These are phyloP conservation scores for Kluyveromyces lactis DNA, from an alignment of 805 yeast genomes.

Conservation along the genomic window DNA sequence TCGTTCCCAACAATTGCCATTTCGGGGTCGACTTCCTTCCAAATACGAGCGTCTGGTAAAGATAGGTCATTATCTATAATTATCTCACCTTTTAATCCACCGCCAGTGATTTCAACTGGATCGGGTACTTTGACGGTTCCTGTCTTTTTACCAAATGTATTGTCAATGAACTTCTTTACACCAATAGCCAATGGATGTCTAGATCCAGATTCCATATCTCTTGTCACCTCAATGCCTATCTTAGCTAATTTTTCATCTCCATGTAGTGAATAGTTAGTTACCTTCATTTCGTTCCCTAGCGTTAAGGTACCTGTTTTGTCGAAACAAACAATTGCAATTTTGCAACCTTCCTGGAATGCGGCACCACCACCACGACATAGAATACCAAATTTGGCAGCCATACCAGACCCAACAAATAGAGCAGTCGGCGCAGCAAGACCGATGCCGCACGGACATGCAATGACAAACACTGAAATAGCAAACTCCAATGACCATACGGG, in stretches of 20 bases:
- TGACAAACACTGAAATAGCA: conserved; percentile 70
- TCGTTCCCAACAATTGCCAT: conserved; percentile 54
- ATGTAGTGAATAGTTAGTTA: conserved; percentile 41
- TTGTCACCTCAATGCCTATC: conserved; percentile 36
- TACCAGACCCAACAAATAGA: conserved; percentile 66
- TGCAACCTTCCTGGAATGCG: conserved; percentile 71
- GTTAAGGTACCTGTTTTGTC: conserved; percentile 79
- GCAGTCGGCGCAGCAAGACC: conserved; percentile 85
- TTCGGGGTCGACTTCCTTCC: conserved; percentile 30
- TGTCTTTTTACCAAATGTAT: conserved; percentile 12
- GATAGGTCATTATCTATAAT: conserved; percentile 16
- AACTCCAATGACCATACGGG: conserved; percentile 69
- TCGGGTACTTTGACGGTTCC: conserved; percentile 35
- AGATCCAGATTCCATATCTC: conserved; percentile 55
- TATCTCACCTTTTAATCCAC: conserved; percentile 45
- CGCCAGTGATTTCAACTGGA: conserved; percentile 50
- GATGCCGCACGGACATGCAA: conserved; percentile 82
- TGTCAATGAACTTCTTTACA: conserved; percentile 35
- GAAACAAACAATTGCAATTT: conserved; percentile 55
- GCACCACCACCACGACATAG: conserved; percentile 76
- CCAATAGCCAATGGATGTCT: conserved; percentile 64
- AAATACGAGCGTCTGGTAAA: conserved; percentile 12
- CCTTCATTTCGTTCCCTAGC: conserved; percentile 46
- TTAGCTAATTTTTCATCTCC: conserved; percentile 10
- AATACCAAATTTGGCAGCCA: conserved; percentile 71